Conservation (phyloP, 805 yeast species). For the Kodamaea sagamina region DNA sequence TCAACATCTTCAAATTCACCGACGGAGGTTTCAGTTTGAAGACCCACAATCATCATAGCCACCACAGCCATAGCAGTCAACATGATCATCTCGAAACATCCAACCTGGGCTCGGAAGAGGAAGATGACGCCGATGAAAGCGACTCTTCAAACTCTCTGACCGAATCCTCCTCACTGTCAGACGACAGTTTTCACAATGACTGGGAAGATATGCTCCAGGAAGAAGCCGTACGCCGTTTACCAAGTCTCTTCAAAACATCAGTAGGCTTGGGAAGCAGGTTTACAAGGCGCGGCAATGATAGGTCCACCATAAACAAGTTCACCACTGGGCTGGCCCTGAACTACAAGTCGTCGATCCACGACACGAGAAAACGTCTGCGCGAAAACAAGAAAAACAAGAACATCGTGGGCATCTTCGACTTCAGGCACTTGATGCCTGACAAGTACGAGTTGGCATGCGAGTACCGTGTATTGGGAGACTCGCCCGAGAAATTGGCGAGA, state of each 20-base stretch:
- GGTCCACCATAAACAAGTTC: conserved; percentile 30
- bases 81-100: conserved; percentile 16
- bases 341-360: conserved; percentile 36
- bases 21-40: conserved; percentile 53
- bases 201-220: conserved; percentile 65
- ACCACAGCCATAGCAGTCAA: conserved; percentile 2
- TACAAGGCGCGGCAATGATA: conserved; percentile 23
- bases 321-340: conserved; percentile 44
- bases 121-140: conserved; percentile 20
- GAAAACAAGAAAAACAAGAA: conserved; percentile 43
- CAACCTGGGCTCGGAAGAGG: conserved; percentile 24
- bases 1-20: conserved; percentile 44
- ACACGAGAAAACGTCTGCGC: conserved; percentile 18
- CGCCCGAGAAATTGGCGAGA: conserved; percentile 63
- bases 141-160: conserved; percentile 20
- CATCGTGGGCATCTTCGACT: conserved; percentile 64
- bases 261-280: conserved; percentile 41
- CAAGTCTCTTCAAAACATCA: conserved; percentile 49
- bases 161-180: conserved; percentile 34
- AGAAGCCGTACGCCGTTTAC: conserved; percentile 56
- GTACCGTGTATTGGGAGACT: conserved; percentile 61
- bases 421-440: conserved; percentile 71
- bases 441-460: conserved; percentile 68
- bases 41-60: conserved; percentile 12
- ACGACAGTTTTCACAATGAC: conserved; percentile 65